Evolutionary conservation across 345 rosid genomes (phyloP).

Genomic region (Ricinus communis): DNA sequence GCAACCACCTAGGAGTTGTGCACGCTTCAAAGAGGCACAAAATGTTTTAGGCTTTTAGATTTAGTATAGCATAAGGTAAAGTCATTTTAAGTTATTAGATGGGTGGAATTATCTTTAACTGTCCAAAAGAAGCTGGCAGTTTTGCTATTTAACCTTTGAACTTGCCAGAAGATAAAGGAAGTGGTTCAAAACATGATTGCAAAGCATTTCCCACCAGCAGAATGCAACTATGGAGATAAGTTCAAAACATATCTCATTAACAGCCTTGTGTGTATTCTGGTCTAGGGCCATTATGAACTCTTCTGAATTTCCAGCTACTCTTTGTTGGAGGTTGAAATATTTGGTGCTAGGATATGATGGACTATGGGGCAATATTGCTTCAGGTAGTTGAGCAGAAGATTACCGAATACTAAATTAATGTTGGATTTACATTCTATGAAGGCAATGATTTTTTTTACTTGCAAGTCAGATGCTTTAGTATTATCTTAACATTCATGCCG

Average conservation of each 20-base stretch:
- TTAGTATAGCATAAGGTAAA: neutral
- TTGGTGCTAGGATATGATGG: slow-evolving; percentile 9
- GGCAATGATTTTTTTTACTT: neutral
- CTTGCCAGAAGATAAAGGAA: neutral
- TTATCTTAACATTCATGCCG: neutral
- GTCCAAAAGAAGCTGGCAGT: neutral
- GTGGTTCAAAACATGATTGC: neutral
- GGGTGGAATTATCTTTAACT: neutral
- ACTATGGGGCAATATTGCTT: neutral
- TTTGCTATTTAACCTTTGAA: neutral
- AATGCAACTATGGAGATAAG: neutral
- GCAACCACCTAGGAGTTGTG: no score
- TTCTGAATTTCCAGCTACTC: slow-evolving; percentile 7
- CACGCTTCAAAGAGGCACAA: no score
- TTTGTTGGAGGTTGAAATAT: neutral
- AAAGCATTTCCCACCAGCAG: neutral
- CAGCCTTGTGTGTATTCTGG: neutral
- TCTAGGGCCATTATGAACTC: slow-evolving; percentile 3
- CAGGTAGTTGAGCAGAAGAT: slow-evolving; percentile 10
- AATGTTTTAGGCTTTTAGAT: neutral
- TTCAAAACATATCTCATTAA: neutral
- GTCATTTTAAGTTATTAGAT: neutral
- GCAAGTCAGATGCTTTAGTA: neutral
- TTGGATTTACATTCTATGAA: neutral
- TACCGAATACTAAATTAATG: neutral